Conservation (phyloP, 2,329 filamentous ascomycete genomes). For the Xylariales sp. region DNA sequence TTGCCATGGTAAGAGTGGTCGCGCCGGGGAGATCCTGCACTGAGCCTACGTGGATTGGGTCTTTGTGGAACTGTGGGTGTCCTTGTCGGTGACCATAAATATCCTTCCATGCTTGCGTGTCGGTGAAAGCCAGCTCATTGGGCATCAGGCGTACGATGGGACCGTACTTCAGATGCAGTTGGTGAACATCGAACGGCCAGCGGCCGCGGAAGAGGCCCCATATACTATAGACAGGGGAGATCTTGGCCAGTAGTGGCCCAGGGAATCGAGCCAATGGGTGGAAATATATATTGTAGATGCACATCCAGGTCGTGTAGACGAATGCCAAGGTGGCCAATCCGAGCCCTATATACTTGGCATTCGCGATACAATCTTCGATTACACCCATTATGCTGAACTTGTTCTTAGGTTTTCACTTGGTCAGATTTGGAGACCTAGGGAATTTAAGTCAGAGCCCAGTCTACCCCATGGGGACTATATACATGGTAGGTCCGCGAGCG, state of each 20-base stretch:
- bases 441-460: too few species aligned
- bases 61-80: conserved; percentile 25
- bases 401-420: too few species aligned
- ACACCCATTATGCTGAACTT: too few species aligned
- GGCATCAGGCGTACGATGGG: conserved; percentile 35
- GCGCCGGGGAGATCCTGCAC: conserved; percentile 26
- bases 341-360: too few species aligned
- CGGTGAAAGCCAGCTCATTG: conserved; percentile 34
- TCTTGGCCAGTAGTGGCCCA: conserved; percentile 21
- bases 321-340: too few species aligned
- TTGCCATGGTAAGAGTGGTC: conserved; percentile 18
- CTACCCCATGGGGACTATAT: too few species aligned
- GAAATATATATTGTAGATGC: conserved; percentile 23
- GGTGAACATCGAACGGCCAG: conserved; percentile 16
- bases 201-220: conserved; percentile 17
- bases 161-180: conserved; percentile 32
- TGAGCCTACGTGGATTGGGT: conserved; percentile 24
- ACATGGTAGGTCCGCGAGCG: too few species aligned
- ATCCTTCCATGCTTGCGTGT: conserved; percentile 33
- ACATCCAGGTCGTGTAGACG: conserved; percentile 3
- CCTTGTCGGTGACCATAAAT: conserved; percentile 32
- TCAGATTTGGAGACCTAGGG: too few species aligned
- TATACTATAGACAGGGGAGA: conserved; percentile 16
- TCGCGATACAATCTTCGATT: too few species aligned
- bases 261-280: conserved; percentile 21